Evolutionary conservation across 106 monocot species (phyloP).

Genomic region (Acorus calamus): DNA sequence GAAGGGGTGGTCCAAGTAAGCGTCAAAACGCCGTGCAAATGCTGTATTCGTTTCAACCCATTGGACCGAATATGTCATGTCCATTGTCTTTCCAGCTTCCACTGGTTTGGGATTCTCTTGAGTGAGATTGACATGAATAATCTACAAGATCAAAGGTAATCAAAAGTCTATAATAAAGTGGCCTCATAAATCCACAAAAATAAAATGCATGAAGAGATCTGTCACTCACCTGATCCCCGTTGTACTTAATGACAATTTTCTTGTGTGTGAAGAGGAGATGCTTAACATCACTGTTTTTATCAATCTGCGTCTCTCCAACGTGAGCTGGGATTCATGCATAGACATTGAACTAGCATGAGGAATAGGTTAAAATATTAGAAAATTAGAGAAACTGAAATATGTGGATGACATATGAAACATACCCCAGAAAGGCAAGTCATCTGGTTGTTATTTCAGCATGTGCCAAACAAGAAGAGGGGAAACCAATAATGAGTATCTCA

Average conservation of each 20-base stretch:
- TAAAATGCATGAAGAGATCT: not conserved
- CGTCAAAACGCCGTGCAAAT: slow-evolving; percentile 86
- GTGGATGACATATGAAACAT: slow-evolving; percentile 11
- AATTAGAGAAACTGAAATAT: too few relatives aligned
- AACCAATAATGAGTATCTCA: not conserved
- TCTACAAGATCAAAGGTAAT: slow-evolving; percentile 28
- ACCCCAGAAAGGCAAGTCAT: slow-evolving; percentile 85
- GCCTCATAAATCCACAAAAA: too few relatives aligned
- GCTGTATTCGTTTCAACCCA: slow-evolving; percentile 58
- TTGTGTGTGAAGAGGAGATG: slow-evolving; percentile 84
- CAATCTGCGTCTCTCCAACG: slow-evolving; percentile 49
- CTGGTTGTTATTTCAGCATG: slow-evolving; percentile 11
- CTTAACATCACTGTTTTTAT: slow-evolving; percentile 67
- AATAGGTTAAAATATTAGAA: too few relatives aligned
- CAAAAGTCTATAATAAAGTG: not conserved
- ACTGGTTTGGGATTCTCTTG: slow-evolving; percentile 53
- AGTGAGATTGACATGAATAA: slow-evolving; percentile 89
- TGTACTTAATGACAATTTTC: slow-evolving; percentile 60
- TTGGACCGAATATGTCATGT: slow-evolving; percentile 79
- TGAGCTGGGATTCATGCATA: slow-evolving; percentile 27
- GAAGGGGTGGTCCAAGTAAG: slow-evolving; percentile 85
- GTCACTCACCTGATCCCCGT: slow-evolving; percentile 51
- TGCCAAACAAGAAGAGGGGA: slow-evolving; percentile 1
- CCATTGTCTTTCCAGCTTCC: slow-evolving; percentile 55
- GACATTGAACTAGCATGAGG: not conserved